Evolutionary conservation across 805 yeast species (phyloP).

Genomic region (Candida jianshihensis): DNA sequence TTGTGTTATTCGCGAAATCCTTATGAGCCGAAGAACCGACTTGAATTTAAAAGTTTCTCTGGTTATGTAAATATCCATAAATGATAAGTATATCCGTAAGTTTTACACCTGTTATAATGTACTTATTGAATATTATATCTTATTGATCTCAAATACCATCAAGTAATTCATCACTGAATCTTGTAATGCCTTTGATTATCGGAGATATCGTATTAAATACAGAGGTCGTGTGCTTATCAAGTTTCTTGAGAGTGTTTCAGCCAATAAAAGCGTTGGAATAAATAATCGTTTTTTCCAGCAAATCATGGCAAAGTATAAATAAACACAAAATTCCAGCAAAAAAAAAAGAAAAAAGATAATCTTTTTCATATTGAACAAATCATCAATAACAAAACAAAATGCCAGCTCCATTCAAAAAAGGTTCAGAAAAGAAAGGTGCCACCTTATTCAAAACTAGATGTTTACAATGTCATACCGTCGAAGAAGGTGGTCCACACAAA

Average conservation of each 20-base stretch:
- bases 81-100: no score
- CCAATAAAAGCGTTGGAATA: conserved; percentile 19
- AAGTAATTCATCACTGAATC: no score
- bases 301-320: neutral
- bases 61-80: no score
- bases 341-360: conserved; percentile 8
- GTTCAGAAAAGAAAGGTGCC: conserved; percentile 92
- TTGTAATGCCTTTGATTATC: no score
- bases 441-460: conserved; percentile 98
- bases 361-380: neutral
- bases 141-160: no score
- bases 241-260: neutral
- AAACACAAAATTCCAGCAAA: conserved; percentile 2
- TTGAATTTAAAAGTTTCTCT: no score
- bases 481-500: conserved; percentile 94
- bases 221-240: neutral
- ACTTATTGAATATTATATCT: no score
- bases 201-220: no score
- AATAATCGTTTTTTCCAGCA: conserved; percentile 22
- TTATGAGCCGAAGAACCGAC: no score
- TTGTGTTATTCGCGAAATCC: neutral
- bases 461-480: conserved; percentile 97
- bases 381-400: conserved; percentile 4
- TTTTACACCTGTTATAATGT: no score
- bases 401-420: conserved; percentile 32